Conservation (phyloP, 495 filamentous ascomycete genomes). For the Talaromyces proteolyticus region DNA sequence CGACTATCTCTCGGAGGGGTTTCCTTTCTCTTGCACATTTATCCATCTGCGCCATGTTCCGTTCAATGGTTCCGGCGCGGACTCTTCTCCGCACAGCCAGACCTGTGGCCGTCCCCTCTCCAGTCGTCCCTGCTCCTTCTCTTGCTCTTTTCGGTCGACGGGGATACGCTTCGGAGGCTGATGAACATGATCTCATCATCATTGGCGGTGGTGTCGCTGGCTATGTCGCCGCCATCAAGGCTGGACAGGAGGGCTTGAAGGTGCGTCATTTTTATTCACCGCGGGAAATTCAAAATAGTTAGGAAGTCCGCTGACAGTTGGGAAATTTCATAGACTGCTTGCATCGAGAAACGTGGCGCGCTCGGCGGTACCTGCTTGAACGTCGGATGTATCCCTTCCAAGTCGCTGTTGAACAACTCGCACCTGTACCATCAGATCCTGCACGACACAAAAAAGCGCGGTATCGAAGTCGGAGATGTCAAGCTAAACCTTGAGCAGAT, state of each 20-base stretch:
- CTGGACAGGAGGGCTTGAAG: conserved; percentile 96
- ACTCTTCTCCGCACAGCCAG: conserved; percentile 49
- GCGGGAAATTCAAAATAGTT: conserved; percentile 2
- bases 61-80: conserved; percentile 64
- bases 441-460: conserved; percentile 94
- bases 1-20: conserved; percentile 10
- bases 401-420: conserved; percentile 99
- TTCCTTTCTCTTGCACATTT: conserved; percentile 12
- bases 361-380: conserved; percentile 97
- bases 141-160: conserved; percentile 50
- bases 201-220: conserved; percentile 97
- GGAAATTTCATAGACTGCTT: conserved; percentile 84
- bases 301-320: conserved; percentile 1
- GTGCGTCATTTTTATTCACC: conserved; percentile 36
- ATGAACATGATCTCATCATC: conserved; percentile 87
- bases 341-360: conserved; percentile 95
- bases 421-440: conserved; percentile 96
- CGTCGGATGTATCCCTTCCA: conserved; percentile 98
- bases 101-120: conserved; percentile 42
- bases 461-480: conserved; percentile 93
- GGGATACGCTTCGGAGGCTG: conserved; percentile 74
- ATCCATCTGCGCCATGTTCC: conserved; percentile 60
- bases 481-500: conserved; percentile 91
- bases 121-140: conserved; percentile 50
- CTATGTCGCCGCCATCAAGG: conserved; percentile 99